Conservation (phyloP, 495 filamentous ascomycete species). For the Penicillium longicatenatum region DNA sequence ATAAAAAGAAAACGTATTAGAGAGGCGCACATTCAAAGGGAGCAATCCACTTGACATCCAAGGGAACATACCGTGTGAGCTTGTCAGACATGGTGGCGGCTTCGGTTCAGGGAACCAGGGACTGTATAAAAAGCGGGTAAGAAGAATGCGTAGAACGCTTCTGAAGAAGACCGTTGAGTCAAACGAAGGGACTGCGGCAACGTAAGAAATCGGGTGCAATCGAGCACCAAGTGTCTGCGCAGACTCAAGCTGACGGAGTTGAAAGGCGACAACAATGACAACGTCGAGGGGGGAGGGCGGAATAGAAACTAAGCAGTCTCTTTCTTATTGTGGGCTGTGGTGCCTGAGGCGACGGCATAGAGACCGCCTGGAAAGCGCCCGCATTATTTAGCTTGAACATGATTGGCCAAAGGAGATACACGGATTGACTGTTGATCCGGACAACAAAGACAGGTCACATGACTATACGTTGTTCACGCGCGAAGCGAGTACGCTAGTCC, state of each 20-base stretch:
- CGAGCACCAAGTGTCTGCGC: constrained; percentile 29
- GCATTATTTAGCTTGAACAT: constrained; percentile 37
- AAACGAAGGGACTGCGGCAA: constrained; percentile 23
- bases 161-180: constrained; percentile 11
- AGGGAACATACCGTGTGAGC: constrained; percentile 68
- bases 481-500: constrained; percentile 34
- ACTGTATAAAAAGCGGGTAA: constrained; percentile 19
- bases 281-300: constrained; percentile 19
- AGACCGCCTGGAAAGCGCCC: constrained; percentile 16
- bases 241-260: constrained; percentile 19
- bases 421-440: constrained; percentile 6
- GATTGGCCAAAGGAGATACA: constrained; percentile 16
- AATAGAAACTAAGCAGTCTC: constrained; percentile 25
- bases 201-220: constrained; percentile 16
- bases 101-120: constrained; percentile 27
- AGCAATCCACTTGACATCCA: neutral
- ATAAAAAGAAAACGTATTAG: constrained; percentile 24
- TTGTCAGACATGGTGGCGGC: constrained; percentile 73
- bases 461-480: constrained; percentile 15
- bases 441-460: constrained; percentile 15
- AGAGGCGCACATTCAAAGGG: neutral
- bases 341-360: constrained; percentile 30
- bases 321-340: constrained; percentile 30
- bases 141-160: constrained; percentile 15
- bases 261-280: constrained; percentile 22